Percentiles rank a stretch among this genome's conserved stretches.
phyloP scores from a whole-genome alignment of 495 filamentous ascomycete species.

The Xylaria cubensis region DNA sequence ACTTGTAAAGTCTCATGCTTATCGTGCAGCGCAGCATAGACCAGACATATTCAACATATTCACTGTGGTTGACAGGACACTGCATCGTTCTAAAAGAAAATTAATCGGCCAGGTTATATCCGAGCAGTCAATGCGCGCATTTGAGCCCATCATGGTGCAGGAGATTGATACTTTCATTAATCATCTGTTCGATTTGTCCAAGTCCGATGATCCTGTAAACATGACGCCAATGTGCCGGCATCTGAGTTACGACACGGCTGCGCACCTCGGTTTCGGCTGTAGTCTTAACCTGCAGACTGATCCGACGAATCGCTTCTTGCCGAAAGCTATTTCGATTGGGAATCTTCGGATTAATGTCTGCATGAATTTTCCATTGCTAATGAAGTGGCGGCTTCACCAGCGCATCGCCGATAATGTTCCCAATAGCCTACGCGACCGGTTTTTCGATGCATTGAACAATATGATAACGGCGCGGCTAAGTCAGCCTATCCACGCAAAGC shows the following conservation, averaged over 20 bases:
- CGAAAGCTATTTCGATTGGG: background rate
- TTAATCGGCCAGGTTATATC: no score
- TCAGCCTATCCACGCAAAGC: constrained; percentile 22
- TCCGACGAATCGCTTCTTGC: constrained; percentile 3
- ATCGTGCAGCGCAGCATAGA: background rate
- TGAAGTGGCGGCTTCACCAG: constrained; percentile 4
- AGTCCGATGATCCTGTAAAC: background rate
- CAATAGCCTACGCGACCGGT: background rate
- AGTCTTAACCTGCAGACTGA: constrained; percentile 9
- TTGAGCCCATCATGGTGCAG: no score
- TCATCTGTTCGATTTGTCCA: background rate
- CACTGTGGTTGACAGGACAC: background rate
- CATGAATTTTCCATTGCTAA: constrained; percentile 8
- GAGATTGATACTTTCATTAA: background rate
- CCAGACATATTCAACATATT: background rate
- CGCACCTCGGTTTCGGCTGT: constrained; percentile 16
- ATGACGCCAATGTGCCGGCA: background rate
- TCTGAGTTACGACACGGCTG: constrained; percentile 8
- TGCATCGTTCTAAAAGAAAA: background rate
- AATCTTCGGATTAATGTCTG: background rate
- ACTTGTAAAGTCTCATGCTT: background rate
- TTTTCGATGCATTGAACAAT: background rate
- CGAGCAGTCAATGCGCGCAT: no score
- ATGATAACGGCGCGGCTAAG: constrained; percentile 18
- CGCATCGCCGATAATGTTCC: background rate